Base-by-base conservation (phyloP, 2,329 filamentous ascomycete species). In the Penicillium frequentans region DNA sequence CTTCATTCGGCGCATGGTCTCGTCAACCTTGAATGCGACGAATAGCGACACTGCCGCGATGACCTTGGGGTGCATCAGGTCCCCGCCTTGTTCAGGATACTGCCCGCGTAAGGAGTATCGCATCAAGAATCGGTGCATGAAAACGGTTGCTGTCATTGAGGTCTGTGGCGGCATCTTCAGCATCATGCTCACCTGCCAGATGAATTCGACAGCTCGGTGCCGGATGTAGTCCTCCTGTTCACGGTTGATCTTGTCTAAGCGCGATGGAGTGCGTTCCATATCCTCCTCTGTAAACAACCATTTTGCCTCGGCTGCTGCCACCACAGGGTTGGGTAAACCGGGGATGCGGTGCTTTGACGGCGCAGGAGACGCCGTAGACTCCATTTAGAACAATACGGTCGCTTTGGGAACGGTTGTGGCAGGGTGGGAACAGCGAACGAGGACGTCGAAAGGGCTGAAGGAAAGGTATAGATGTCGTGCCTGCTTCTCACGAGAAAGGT, bases 111-210 rank as follows among this genome's bases (percentile, higher is more conserved):
- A 35, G 1, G 64, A 67, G 70, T 83, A 87, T 61, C 92, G 88
- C 91, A 98, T 97, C 72, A 92, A 93, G 74, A 96, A 98, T 31
- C 95, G 86, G 74, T 99, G 93, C 73, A 99, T 93, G 79, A 96
- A 98, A 44, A 96, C 89, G 19, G 90, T 90, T 0, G 95, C 95
- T 0, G 96, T 96, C 75, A 90, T 93, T 43, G 99, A 81, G 0
- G 95, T 98, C 57, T 68, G 69, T 44, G 64, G 67, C 29, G 58
- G 61, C 62, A 71, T 68, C 57, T 55, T 61, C 3, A 68, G 57
- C 63, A 65, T 63, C 56, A 60, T 91, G 62, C 93, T 95, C 45
- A 93, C 91, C 74, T 97, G 93, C 61, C 91, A 88, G 68, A 99
- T 96, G 77, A 99, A 99, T 74, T 96, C 96, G 70, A 97, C 89